phyloP scores from a whole-genome alignment of 495 filamentous ascomycete species.

The Penicillium subrubescens region DNA sequence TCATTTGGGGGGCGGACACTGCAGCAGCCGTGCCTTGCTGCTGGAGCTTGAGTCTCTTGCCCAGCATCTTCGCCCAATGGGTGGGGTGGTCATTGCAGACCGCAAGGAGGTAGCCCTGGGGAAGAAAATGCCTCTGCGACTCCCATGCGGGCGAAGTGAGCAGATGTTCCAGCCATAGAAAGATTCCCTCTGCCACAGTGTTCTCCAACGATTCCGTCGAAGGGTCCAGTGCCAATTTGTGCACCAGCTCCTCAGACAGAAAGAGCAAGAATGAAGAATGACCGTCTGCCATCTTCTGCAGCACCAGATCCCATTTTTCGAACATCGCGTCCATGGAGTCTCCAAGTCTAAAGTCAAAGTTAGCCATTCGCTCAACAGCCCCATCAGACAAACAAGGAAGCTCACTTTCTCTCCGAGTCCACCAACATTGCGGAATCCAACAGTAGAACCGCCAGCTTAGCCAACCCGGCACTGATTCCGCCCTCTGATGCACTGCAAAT shows the following conservation, averaged over 20 bases:
- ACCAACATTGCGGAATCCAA: constrained; percentile 34
- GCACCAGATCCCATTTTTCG: constrained; percentile 38
- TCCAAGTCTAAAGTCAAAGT: constrained; percentile 29
- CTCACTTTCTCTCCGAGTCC: constrained; percentile 36
- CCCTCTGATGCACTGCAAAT: constrained; percentile 25
- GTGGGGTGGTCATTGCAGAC: constrained; percentile 37
- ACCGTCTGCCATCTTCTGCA: constrained; percentile 35
- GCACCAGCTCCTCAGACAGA: constrained; percentile 40
- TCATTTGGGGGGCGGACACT: not conserved
- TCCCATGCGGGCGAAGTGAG: constrained; percentile 39
- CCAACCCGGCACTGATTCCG: constrained; percentile 17
- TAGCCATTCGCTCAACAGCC: constrained; percentile 10
- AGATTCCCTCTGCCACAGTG: constrained; percentile 34
- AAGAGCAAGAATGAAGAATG: constrained; percentile 35
- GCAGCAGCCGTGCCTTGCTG: not conserved
- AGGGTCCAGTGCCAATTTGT: constrained; percentile 32
- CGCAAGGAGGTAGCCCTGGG: constrained; percentile 36
- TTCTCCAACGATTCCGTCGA: constrained; percentile 20
- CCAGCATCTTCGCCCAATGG: constrained; percentile 35
- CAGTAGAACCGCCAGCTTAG: constrained; percentile 30
- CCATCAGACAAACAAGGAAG: constrained; percentile 9
- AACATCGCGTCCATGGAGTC: constrained; percentile 34
- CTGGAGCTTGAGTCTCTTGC: constrained; percentile 19
- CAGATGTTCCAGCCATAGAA: constrained; percentile 46
- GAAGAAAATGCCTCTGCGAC: constrained; percentile 27